phyloP scores from a whole-genome alignment of 2,329 filamentous ascomycete genomes.

The Penicillium sclerotiorum region DNA sequence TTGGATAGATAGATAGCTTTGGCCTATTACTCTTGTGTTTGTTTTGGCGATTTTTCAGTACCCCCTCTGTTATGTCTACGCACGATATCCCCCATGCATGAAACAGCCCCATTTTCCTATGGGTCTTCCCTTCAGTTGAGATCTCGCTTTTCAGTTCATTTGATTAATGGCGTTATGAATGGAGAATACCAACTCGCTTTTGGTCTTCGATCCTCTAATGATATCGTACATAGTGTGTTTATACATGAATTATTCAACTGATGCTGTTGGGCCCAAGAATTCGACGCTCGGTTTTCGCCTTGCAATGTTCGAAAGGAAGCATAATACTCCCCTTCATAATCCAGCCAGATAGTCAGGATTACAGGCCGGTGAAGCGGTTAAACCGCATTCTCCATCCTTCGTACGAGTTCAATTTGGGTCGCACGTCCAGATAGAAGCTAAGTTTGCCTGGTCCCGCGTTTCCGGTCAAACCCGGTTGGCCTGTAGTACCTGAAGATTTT shows the following conservation, averaged over 20 bases:
- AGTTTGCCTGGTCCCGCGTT: conserved; percentile 47
- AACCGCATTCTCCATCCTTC: conserved; percentile 64
- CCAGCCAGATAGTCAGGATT: neutral
- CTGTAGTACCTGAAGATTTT: conserved; percentile 44
- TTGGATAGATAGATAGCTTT: conserved; percentile 59
- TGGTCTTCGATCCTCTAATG: conserved; percentile 20
- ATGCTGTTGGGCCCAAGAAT: conserved; percentile 17
- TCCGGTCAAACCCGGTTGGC: conserved; percentile 31
- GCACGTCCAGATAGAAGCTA: conserved; percentile 67
- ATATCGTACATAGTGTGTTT: conserved; percentile 40
- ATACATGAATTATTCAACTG: conserved; percentile 39
- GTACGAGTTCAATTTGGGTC: conserved; percentile 66
- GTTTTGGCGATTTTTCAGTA: conserved; percentile 7
- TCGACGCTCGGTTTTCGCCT: conserved; percentile 32
- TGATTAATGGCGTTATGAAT: conserved; percentile 25
- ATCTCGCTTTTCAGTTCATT: conserved; percentile 10
- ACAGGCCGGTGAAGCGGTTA: conserved; percentile 51
- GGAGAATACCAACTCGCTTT: conserved; percentile 27
- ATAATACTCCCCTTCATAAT: neutral
- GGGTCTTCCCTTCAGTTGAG: neutral
- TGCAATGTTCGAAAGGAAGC: conserved; percentile 13
- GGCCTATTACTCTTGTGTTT: neutral
- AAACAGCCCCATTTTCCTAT: conserved; percentile 14
- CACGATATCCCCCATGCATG: conserved; percentile 39
- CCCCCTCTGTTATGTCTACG: conserved; percentile 22